A percentile compares a stretch with the other conserved stretches of the same genome.
Evolutionary conservation across 805 yeast species (phyloP).

Genomic region (Candida gorgasii): DNA sequence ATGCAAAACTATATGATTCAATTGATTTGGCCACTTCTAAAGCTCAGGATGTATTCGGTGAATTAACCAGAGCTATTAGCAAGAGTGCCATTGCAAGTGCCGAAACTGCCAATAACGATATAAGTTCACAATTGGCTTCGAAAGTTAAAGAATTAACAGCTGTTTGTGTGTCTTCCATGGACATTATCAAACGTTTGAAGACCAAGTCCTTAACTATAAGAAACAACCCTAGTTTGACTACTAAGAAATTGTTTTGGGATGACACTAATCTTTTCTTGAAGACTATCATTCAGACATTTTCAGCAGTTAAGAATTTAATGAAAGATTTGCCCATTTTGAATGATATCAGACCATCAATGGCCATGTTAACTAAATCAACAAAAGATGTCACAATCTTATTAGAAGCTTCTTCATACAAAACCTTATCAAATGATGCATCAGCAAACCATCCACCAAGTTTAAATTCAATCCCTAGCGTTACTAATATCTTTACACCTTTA

Average conservation of each 20-base stretch:
- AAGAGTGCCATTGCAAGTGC: conserved; percentile 59
- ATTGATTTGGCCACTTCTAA: conserved; percentile 61
- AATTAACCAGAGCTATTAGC: conserved; percentile 65
- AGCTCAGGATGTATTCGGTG: conserved; percentile 77
- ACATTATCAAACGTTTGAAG: conserved; percentile 69
- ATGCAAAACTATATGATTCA: conserved; percentile 65
- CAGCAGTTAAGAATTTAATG: conserved; percentile 80
- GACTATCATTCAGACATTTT: conserved; percentile 79
- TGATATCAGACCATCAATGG: conserved; percentile 77
- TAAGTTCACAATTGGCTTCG: conserved; percentile 41
- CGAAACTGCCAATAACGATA: conserved; percentile 18
- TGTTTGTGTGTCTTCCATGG: conserved; percentile 79
- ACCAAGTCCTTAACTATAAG: conserved; percentile 53
- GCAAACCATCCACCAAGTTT: conserved; percentile 25
- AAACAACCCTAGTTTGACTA: conserved; percentile 46
- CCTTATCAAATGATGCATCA: conserved; percentile 26
- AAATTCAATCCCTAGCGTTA: conserved; percentile 31
- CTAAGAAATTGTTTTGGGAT: conserved; percentile 76
- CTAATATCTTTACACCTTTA: conserved; percentile 33
- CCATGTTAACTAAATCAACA: conserved; percentile 81
- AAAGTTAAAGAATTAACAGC: conserved; percentile 76
- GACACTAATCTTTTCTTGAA: conserved; percentile 80
- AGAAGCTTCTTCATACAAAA: conserved; percentile 49
- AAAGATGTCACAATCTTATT: conserved; percentile 88
- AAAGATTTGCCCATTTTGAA: conserved; percentile 76